Evolutionary conservation across 352 stramenopile species (phyloP).

Genomic region (Phytophthora pluvialis): DNA sequence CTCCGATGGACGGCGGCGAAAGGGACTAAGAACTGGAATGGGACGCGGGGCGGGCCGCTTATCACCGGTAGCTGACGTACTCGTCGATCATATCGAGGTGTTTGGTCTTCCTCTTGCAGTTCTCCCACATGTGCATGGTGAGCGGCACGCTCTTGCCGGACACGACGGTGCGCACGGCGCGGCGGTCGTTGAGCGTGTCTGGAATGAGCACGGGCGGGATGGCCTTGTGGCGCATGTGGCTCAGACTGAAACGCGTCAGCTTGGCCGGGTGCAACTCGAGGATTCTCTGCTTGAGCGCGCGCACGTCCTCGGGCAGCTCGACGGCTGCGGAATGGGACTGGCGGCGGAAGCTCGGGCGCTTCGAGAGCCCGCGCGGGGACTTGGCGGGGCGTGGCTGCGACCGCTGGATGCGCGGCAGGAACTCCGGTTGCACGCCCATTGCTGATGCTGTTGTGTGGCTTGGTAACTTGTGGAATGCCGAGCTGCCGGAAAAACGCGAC

Average conservation of each 20-base stretch:
- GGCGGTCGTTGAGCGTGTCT: slow-evolving; percentile 40
- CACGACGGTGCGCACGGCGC: slow-evolving; percentile 44
- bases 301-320: slow-evolving; percentile 47
- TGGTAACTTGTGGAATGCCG: slow-evolving; percentile 38
- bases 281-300: slow-evolving; percentile 57
- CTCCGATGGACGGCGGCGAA: slow-evolving; percentile 18
- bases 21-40: slow-evolving; percentile 10
- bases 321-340: slow-evolving; percentile 19
- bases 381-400: slow-evolving; percentile 29
- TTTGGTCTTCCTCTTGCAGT: slow-evolving; percentile 46
- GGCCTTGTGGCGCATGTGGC: slow-evolving; percentile 52
- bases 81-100: slow-evolving; percentile 61
- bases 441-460: slow-evolving; percentile 13
- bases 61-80: slow-evolving; percentile 49
- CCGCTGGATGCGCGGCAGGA: slow-evolving; percentile 31
- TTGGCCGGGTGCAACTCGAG: slow-evolving; percentile 50
- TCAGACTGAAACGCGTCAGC: slow-evolving; percentile 56
- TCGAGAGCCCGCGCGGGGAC: slow-evolving; percentile 32
- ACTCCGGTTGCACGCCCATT: slow-evolving; percentile 40
- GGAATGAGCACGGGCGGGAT: slow-evolving; percentile 61
- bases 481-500: slow-evolving; percentile 41
- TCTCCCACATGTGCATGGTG: slow-evolving; percentile 55
- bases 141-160: slow-evolving; percentile 54
- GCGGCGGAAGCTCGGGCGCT: slow-evolving; percentile 35
- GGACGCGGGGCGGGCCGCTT: not conserved